These are phyloP conservation scores for Dacryopinax primogenitus DNA, from an alignment of 768 basidiomycete genomes.

Conservation along the genomic window DNA sequence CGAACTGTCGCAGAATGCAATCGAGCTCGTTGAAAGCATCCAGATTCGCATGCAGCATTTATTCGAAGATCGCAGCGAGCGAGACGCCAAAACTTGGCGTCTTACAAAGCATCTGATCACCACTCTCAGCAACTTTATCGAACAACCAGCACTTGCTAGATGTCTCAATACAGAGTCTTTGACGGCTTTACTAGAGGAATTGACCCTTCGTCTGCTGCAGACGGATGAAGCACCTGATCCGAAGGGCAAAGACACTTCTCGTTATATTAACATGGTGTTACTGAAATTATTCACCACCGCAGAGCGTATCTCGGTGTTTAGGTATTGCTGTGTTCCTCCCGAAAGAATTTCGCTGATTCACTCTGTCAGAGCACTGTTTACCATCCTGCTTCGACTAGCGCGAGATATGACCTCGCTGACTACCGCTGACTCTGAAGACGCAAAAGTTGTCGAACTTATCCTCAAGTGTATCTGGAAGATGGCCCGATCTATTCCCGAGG, in stretches of 20 bases:
- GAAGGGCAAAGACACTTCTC: constrained; percentile 83
- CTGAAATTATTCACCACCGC: constrained; percentile 84
- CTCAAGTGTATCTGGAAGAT: constrained; percentile 98
- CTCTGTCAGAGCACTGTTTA: constrained; percentile 72
- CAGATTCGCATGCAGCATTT: constrained; percentile 84
- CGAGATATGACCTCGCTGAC: constrained; percentile 27
- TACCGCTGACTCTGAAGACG: constrained; percentile 59
- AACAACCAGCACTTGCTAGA: constrained; percentile 76
- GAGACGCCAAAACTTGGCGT: constrained; percentile 59
- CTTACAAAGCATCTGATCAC: constrained; percentile 96
- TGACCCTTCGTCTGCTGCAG: constrained; percentile 81
- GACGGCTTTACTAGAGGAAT: constrained; percentile 76
- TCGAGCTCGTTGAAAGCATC: constrained; percentile 80
- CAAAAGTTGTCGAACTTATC: constrained; percentile 83
- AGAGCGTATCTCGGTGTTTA: constrained; percentile 78
- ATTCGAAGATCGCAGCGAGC: constrained; percentile 62
- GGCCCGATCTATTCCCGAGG: constrained; percentile 85
- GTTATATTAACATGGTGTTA: constrained; percentile 98
- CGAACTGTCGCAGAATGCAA: constrained; percentile 63
- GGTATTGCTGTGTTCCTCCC: too few relatives aligned
- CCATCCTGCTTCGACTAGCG: constrained; percentile 34
- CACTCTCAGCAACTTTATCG: constrained; percentile 88
- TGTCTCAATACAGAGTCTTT: constrained; percentile 74
- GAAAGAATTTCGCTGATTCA: constrained; percentile 68
- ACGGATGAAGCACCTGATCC: constrained; percentile 77